A percentile compares a stretch with the other conserved stretches of the same genome.
These are phyloP conservation scores for Dothideomycetes sp. DNA, from an alignment of 2,329 filamentous ascomycete genomes.

Conservation along the genomic window DNA sequence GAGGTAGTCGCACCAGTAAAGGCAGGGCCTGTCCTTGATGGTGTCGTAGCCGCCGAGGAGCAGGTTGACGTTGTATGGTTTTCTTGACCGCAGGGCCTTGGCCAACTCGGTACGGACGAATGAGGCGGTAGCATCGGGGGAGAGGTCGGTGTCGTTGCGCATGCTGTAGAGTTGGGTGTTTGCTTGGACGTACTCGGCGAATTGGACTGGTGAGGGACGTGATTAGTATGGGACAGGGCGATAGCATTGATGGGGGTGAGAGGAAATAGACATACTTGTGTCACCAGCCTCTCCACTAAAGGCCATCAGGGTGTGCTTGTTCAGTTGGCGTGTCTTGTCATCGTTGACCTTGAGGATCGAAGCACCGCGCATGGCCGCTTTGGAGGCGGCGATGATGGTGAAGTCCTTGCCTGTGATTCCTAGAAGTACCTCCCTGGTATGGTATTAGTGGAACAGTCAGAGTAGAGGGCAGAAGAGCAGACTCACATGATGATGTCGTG, in stretches of 20 bases:
- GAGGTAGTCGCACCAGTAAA: constrained; percentile 98
- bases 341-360: constrained; percentile 91
- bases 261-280: constrained; percentile 51
- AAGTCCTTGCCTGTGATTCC: constrained; percentile 99
- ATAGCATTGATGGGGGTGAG: neutral
- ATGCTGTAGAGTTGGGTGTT: constrained; percentile 98
- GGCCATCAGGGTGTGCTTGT: constrained; percentile 89
- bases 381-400: constrained; percentile 92
- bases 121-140: constrained; percentile 76
- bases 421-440: constrained; percentile 84
- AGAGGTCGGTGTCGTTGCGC: constrained; percentile 90
- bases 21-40: constrained; percentile 77
- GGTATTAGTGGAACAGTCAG: constrained; percentile 21
- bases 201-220: constrained; percentile 96
- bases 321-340: constrained; percentile 89
- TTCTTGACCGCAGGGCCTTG: constrained; percentile 76
- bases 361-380: constrained; percentile 94
- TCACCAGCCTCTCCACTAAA: constrained; percentile 95
- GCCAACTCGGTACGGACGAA: constrained; percentile 94
- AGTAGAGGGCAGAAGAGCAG: constrained; percentile 20
- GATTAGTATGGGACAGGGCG: too few relatives aligned
- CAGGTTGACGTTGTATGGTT: constrained; percentile 94
- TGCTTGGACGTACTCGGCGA: constrained; percentile 97
- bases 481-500: constrained; percentile 7
- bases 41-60: constrained; percentile 88